Conservation (phyloP, 129 eudicot genomes). For the Apium graveolens region DNA sequence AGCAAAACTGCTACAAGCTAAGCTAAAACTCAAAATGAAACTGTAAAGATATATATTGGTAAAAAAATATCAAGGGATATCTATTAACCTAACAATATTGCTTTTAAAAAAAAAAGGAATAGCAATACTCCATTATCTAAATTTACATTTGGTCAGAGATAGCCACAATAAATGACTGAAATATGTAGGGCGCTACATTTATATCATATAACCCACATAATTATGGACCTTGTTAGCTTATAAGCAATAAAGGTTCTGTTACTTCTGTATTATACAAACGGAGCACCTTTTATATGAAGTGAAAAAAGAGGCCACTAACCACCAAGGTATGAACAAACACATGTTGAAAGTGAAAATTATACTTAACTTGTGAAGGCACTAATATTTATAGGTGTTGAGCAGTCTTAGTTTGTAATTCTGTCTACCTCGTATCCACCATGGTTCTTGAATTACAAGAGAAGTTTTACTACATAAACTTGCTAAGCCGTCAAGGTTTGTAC, state of each 20-base stretch:
- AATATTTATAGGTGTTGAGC: too few species aligned
- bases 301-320: not conserved
- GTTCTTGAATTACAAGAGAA: not conserved
- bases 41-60: not conserved
- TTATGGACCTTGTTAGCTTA: not conserved
- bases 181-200: not conserved
- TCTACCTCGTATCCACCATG: not conserved
- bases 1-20: not conserved
- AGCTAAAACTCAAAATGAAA: not conserved
- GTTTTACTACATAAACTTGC: not conserved
- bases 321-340: not conserved
- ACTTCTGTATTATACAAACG: too few species aligned
- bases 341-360: not conserved
- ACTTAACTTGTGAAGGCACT: not conserved
- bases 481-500: not conserved
- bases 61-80: not conserved
- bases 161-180: not conserved
- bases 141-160: not conserved
- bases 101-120: not conserved
- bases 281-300: not conserved
- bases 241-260: too few species aligned
- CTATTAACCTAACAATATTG: not conserved
- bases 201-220: not conserved
- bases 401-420: not conserved
- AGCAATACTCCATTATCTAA: not conserved